Percentiles rank a stretch among this genome's conserved stretches.
These are phyloP conservation scores for Tylopilus cervinicoccineus DNA, from an alignment of 768 basidiomycete species.

Conservation along the genomic window DNA sequence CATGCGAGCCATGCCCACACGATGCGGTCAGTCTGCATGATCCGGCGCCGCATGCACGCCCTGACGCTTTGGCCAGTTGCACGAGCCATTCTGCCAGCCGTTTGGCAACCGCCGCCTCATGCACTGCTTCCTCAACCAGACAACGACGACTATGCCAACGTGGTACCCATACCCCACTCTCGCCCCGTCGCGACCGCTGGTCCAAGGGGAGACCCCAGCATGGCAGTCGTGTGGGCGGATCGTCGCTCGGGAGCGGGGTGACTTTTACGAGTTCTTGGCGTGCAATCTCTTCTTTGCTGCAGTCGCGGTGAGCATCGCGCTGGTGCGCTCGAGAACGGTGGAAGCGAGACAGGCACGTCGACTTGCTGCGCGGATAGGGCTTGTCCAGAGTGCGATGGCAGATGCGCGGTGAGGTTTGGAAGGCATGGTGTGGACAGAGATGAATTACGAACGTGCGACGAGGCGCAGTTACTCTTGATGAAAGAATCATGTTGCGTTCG, in stretches of 20 bases:
- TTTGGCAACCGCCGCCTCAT: constrained; percentile 89
- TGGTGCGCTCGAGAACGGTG: constrained; percentile 64
- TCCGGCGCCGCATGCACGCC: constrained; percentile 1
- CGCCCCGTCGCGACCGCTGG: constrained; percentile 8
- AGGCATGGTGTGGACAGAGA: constrained; percentile 4
- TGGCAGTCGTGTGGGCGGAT: constrained; percentile 96
- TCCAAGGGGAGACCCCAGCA: constrained; percentile 62
- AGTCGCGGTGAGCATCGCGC: constrained; percentile 60
- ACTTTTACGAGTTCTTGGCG: constrained; percentile 89
- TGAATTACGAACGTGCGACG: constrained; percentile 7
- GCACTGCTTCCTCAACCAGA: constrained; percentile 58
- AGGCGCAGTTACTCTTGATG: background rate
- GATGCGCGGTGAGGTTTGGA: constrained; percentile 11
- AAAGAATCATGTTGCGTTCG: background rate
- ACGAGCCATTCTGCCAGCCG: constrained; percentile 92
- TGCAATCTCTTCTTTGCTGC: constrained; percentile 74
- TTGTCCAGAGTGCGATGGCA: constrained; percentile 39
- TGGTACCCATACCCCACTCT: constrained; percentile 10
- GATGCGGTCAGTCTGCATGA: constrained; percentile 45
- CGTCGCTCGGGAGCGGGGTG: constrained; percentile 68
- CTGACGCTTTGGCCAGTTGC: constrained; percentile 45
- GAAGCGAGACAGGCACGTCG: constrained; percentile 74
- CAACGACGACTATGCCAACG: constrained; percentile 20
- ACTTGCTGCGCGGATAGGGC: constrained; percentile 82
- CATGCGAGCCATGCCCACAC: constrained; percentile 60